Percentiles rank a stretch among this genome's conserved stretches.
Conservation (phyloP, 257 asterid genomes). For the Solanum dulcamara region DNA sequence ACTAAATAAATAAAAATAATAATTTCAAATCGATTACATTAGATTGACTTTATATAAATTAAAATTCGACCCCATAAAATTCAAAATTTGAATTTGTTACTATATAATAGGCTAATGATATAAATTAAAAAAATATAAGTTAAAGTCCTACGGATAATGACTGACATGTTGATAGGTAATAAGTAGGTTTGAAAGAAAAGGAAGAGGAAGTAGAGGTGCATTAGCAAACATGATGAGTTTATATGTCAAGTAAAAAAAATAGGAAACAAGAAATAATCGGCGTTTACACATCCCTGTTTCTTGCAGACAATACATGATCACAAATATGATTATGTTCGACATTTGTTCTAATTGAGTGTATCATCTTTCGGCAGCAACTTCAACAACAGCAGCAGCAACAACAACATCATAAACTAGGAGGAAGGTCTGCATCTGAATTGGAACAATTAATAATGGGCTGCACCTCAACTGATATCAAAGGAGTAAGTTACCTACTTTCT, state of each 20-base stretch:
- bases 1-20: not conserved
- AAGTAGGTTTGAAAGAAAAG: not conserved
- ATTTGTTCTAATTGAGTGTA: slow-evolving; percentile 10
- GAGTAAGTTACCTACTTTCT: slow-evolving; percentile 42
- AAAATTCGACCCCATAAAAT: too few species aligned
- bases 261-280: slow-evolving; percentile 23
- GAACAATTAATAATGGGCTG: slow-evolving; percentile 97
- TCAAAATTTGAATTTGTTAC: too few species aligned
- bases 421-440: slow-evolving; percentile 90
- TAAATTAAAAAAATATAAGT: not conserved
- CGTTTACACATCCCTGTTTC: slow-evolving; percentile 16
- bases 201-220: not conserved
- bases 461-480: slow-evolving; percentile 67
- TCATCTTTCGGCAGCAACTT: slow-evolving; percentile 30
- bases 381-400: slow-evolving; percentile 37
- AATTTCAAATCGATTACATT: too few species aligned
- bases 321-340: slow-evolving; percentile 40
- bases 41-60: too few species aligned
- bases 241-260: slow-evolving; percentile 2
- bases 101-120: too few species aligned
- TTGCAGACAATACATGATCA: slow-evolving; percentile 71
- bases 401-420: slow-evolving; percentile 64
- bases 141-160: not conserved
- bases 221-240: not conserved
- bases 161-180: not conserved